phyloP scores from a whole-genome alignment of 345 rosid species.

The Populus euphratica region DNA sequence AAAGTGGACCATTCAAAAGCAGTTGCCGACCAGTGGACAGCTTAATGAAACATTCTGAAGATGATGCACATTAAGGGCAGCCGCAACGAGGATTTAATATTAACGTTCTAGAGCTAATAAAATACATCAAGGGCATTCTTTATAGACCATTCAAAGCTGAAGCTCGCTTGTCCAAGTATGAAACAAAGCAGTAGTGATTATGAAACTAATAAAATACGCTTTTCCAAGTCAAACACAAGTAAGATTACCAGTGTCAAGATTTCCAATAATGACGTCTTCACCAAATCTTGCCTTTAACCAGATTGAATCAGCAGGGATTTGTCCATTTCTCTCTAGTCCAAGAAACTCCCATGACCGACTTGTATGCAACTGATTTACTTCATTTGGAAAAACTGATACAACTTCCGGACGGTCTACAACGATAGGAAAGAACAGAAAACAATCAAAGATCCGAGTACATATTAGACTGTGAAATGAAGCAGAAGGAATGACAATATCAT shows the following conservation, averaged over 20 bases:
- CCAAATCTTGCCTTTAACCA: constrained; percentile 22
- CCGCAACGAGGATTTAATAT: background rate
- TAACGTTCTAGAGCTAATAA: background rate
- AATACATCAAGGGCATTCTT: background rate
- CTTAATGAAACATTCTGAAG: no score
- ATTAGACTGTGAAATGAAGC: no score
- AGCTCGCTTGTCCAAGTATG: background rate
- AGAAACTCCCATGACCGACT: constrained; percentile 32
- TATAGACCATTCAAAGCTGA: background rate
- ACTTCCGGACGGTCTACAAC: constrained; percentile 15
- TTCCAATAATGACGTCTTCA: constrained; percentile 23
- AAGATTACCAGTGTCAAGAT: constrained; percentile 20
- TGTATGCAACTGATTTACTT: constrained; percentile 15
- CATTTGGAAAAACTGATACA: constrained; percentile 15
- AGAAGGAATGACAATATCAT: no score
- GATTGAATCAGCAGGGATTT: constrained; percentile 1
- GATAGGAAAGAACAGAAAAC: background rate
- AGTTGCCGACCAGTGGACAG: no score
- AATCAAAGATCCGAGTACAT: background rate
- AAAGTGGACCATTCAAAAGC: no score
- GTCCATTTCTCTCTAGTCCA: constrained; percentile 18
- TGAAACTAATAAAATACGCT: no score
- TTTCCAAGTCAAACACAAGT: no score
- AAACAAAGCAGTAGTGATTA: no score
- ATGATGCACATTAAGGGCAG: no score